phyloP scores from a whole-genome alignment of 1,139 yeast genomes.

The Kodamaea ohmeri region DNA sequence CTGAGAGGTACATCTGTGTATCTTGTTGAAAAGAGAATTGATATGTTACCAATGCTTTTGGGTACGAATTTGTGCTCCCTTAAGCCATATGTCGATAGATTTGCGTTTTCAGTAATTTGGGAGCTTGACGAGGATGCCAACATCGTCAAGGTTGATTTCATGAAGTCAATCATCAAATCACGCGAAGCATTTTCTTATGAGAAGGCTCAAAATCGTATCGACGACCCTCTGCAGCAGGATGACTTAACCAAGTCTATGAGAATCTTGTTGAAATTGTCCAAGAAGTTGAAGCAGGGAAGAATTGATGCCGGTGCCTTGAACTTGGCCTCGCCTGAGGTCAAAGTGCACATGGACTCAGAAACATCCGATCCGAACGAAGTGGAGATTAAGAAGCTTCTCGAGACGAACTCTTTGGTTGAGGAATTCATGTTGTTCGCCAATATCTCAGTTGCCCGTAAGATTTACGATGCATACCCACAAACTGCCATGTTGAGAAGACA shows the following conservation, averaged over 20 bases:
- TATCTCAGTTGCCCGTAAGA: constrained; percentile 90
- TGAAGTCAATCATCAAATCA: constrained; percentile 87
- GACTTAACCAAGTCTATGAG: constrained; percentile 91
- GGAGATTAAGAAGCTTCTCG: constrained; percentile 82
- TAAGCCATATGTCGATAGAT: constrained; percentile 92
- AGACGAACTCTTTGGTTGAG: constrained; percentile 93
- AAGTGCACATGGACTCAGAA: constrained; percentile 95
- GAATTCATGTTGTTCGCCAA: constrained; percentile 98
- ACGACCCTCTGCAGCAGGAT: constrained; percentile 72
- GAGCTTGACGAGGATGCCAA: constrained; percentile 85
- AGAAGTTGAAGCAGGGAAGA: constrained; percentile 79
- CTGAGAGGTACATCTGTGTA: constrained; percentile 96
- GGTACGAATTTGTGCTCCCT: constrained; percentile 97
- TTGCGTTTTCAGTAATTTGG: constrained; percentile 95
- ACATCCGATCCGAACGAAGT: constrained; percentile 97
- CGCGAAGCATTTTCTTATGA: constrained; percentile 95
- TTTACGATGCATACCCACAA: constrained; percentile 91
- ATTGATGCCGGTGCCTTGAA: constrained; percentile 95
- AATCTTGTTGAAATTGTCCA: constrained; percentile 70
- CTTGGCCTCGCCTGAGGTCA: constrained; percentile 96
- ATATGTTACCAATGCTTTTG: constrained; percentile 93
- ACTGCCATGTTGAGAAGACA: constrained; percentile 98
- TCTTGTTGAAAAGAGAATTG: constrained; percentile 97
- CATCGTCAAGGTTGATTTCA: constrained; percentile 75
- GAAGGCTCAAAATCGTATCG: constrained; percentile 87